Evolutionary conservation across 2,329 filamentous ascomycete genomes (phyloP).

Genomic region (Zymoseptoria passerinii): DNA sequence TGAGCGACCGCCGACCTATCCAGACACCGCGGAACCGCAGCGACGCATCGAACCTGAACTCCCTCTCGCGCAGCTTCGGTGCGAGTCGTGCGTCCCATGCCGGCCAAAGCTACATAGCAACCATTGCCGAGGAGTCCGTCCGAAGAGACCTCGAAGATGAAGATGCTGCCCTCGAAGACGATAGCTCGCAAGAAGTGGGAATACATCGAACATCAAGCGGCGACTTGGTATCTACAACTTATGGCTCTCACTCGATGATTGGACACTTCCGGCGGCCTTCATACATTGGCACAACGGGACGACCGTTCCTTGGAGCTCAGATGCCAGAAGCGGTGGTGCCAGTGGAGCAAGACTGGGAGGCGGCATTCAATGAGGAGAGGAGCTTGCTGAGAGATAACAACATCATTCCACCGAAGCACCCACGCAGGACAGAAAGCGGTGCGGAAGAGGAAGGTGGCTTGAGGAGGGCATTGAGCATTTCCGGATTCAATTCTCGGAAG

Average conservation of each 20-base stretch:
- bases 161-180: slow-evolving; percentile 15
- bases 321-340: slow-evolving; percentile 37
- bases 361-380: slow-evolving; percentile 49
- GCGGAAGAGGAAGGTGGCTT: slow-evolving; percentile 9
- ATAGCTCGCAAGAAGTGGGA: slow-evolving; percentile 9
- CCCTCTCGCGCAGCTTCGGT: slow-evolving; percentile 20
- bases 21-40: slow-evolving; percentile 8
- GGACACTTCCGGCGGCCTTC: slow-evolving; percentile 68
- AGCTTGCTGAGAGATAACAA: slow-evolving; percentile 52
- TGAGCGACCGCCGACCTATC: slow-evolving; percentile 1
- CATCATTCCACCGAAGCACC: slow-evolving; percentile 47
- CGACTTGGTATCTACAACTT: slow-evolving; percentile 4
- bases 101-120: slow-evolving; percentile 16
- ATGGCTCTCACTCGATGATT: slow-evolving; percentile 43
- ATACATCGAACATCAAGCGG: slow-evolving; percentile 13
- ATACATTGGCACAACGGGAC: slow-evolving; percentile 62
- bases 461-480: slow-evolving; percentile 14
- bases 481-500: slow-evolving; percentile 20
- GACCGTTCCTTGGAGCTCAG: slow-evolving; percentile 59
- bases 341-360: slow-evolving; percentile 44
- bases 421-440: slow-evolving; percentile 26
- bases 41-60: slow-evolving; percentile 5
- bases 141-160: slow-evolving; percentile 24
- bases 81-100: slow-evolving; percentile 19
- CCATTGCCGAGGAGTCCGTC: slow-evolving; percentile 27